Evolutionary conservation across 192 early-diverging fungal genomes (phyloP), one percentile per base, ranked within the genome.

Genomic region (Coemansia sp.): DNA sequence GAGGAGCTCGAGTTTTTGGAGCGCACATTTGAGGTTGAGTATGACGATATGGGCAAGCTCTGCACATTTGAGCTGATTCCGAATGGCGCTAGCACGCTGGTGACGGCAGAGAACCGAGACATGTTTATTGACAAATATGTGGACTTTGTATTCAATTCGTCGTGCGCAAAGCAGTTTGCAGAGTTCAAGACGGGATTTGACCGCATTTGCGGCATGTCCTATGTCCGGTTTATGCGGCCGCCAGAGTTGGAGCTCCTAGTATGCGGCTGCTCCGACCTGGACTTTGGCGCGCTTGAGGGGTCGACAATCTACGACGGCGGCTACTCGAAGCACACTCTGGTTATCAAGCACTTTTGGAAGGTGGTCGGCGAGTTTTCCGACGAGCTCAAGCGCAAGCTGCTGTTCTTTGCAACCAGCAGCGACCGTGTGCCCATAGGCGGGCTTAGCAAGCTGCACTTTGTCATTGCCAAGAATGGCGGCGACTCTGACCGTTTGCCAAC

Each of bases 361-460:
- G 87, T 89, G 17, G 91, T 94, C 10, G 80, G 88, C 51, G 81
- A 56, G n/a, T 90, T 94, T 41, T 70, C 81, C 5, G 83, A 90
- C 26, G 90, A 92, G 42, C 83, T 91, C 56, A 88, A 92, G 80
- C 90, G 90, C 58, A 78, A 83, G 56, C 62, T 97, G n/a, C 68
- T 95, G 11, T 89, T 91, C 49, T 94, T 97, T 78, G 84, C 87
- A 3, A 96, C 93, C 6, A 90, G 93, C 31, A 90, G 89, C 17
- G 94, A 97, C 65, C 77, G 94, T 4, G 92, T 92, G 5, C 92
- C 91, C 1, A 88, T 91, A 15, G 91, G 91, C 5, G 94, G 94
- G 2, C 68, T 94, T 11, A 81, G 86, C 36, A 89, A 92, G 51
- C 54, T 94, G 42, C 82, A 88, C 38, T 92, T 95, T 78, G 84